phyloP scores from a whole-genome alignment of 306 rosid genomes.

The Quercus rubra region DNA sequence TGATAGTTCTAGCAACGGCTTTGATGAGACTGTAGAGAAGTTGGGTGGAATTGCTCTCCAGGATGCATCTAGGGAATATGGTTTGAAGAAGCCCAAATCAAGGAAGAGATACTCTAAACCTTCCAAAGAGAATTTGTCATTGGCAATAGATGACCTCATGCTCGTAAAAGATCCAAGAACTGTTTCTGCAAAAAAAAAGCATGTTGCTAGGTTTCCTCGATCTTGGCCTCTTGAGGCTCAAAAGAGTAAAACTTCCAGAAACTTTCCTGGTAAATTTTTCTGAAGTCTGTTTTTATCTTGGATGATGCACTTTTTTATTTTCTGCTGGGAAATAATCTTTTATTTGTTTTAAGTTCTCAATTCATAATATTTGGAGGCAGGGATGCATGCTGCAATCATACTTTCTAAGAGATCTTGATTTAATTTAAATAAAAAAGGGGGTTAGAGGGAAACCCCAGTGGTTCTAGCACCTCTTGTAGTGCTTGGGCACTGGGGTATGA shows the following conservation, averaged over 20 bases:
- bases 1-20: conserved; percentile 53
- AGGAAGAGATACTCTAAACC: conserved; percentile 36
- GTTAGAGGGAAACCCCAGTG: too few relatives aligned
- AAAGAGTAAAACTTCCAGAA: conserved; percentile 59
- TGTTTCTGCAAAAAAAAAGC: conserved; percentile 54
- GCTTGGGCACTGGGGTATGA: too few relatives aligned
- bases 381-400: neutral
- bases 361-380: neutral
- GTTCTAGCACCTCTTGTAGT: too few relatives aligned
- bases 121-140: conserved; percentile 30
- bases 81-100: conserved; percentile 49
- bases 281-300: conserved; percentile 5
- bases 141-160: conserved; percentile 49
- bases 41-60: conserved; percentile 75
- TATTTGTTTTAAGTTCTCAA: neutral
- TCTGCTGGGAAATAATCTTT: neutral
- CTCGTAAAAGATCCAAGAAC: conserved; percentile 59
- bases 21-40: conserved; percentile 63
- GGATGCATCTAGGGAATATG: conserved; percentile 72
- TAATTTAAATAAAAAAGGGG: too few relatives aligned
- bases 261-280: conserved; percentile 53
- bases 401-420: too few relatives aligned
- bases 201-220: conserved; percentile 43
- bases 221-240: conserved; percentile 81
- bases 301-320: neutral